Conservation (phyloP, 495 filamentous ascomycete genomes). For the Neurospora africana region DNA sequence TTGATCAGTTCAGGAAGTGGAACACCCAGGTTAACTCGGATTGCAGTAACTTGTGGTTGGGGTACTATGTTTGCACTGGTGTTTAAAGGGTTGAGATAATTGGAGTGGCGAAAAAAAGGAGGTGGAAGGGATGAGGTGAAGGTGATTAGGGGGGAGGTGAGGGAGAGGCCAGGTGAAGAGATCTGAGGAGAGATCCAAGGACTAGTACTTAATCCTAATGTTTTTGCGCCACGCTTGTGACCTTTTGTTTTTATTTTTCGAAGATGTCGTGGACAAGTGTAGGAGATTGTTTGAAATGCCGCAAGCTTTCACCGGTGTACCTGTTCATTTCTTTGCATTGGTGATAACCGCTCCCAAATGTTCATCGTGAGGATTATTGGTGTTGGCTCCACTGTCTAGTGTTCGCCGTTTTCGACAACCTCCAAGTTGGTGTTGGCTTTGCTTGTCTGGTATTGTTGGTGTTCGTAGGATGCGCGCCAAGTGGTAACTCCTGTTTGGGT, state of each 20-base stretch:
- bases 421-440: too few relatives aligned
- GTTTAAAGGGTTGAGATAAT: neutral
- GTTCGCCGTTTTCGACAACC: too few relatives aligned
- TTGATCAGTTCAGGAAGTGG: constrained; percentile 9
- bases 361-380: too few relatives aligned
- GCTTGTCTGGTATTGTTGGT: too few relatives aligned
- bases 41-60: constrained; percentile 13
- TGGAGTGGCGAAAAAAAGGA: neutral
- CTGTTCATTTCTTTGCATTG: too few relatives aligned
- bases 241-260: neutral
- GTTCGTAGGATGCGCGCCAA: too few relatives aligned
- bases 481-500: too few relatives aligned
- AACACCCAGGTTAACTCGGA: constrained; percentile 7
- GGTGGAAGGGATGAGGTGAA: neutral
- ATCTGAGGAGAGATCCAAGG: neutral
- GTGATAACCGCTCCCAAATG: too few relatives aligned
- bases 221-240: neutral
- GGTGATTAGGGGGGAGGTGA: too few relatives aligned
- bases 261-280: neutral
- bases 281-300: too few relatives aligned
- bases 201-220: neutral
- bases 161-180: neutral
- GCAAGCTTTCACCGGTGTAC: too few relatives aligned
- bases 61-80: constrained; percentile 10
- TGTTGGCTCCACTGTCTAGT: too few relatives aligned